phyloP scores from a whole-genome alignment of 768 basidiomycete genomes.

The Hemileccinum rubropunctum region DNA sequence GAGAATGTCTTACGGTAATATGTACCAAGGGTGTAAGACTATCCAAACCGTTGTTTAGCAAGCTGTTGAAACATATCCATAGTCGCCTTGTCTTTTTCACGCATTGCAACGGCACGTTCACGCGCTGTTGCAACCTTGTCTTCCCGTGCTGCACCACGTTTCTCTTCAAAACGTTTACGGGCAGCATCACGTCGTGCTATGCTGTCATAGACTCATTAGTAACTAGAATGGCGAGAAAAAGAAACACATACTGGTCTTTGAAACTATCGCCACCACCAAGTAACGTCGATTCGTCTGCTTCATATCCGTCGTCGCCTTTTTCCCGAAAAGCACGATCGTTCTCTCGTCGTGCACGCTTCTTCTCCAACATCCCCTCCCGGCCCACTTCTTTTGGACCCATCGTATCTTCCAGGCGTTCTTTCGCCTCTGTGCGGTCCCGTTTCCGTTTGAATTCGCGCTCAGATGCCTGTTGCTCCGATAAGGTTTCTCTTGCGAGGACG shows the following conservation, averaged over 20 bases:
- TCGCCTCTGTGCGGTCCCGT: slow-evolving; percentile 60
- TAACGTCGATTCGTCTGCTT: slow-evolving; percentile 74
- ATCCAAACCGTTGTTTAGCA: slow-evolving; percentile 87
- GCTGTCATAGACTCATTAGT: slow-evolving; percentile 38
- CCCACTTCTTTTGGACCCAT: slow-evolving; percentile 82
- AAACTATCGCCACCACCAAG: slow-evolving; percentile 86
- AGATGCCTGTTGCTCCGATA: slow-evolving; percentile 47
- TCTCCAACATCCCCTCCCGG: slow-evolving; percentile 82
- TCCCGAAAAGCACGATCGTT: slow-evolving; percentile 70
- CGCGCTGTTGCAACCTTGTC: slow-evolving; percentile 50
- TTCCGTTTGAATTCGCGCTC: slow-evolving; percentile 63
- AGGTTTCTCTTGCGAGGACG: slow-evolving; percentile 64
- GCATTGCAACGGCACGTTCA: slow-evolving; percentile 61
- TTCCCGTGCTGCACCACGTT: slow-evolving; percentile 37
- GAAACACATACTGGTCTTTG: slow-evolving; percentile 58
- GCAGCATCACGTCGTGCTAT: slow-evolving; percentile 73
- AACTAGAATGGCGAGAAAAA: background rate
- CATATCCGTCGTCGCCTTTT: slow-evolving; percentile 69
- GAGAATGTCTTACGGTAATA: slow-evolving; percentile 13
- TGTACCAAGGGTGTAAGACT: slow-evolving; percentile 18
- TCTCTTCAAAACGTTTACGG: slow-evolving; percentile 59
- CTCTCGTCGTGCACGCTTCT: slow-evolving; percentile 74
- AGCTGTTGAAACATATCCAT: slow-evolving; percentile 97
- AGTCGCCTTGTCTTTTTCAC: slow-evolving; percentile 83
- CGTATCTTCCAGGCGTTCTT: slow-evolving; percentile 71